phyloP scores from a whole-genome alignment of 1,139 yeast genomes.

The Hyphopichia khmerensis region DNA sequence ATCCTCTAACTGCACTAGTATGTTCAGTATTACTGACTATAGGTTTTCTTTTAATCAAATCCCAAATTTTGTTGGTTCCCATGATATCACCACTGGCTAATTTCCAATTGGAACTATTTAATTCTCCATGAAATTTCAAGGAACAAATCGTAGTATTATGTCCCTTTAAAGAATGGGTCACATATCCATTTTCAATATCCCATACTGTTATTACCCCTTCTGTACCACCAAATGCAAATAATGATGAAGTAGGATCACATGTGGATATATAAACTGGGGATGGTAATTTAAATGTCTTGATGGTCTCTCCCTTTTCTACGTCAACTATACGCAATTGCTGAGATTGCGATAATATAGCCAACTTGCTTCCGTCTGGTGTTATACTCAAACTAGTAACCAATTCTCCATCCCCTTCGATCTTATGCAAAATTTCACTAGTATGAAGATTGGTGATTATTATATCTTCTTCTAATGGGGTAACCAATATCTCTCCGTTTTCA shows the following conservation, averaged over 20 bases:
- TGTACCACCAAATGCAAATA: conserved; percentile 92
- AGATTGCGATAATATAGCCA: conserved; percentile 80
- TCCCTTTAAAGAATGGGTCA: conserved; percentile 89
- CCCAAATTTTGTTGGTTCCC: conserved; percentile 89
- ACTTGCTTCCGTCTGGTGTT: conserved; percentile 69
- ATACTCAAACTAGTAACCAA: conserved; percentile 69
- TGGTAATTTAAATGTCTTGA: conserved; percentile 56
- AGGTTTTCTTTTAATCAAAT: conserved; percentile 76
- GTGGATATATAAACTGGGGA: conserved; percentile 83
- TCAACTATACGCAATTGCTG: conserved; percentile 73
- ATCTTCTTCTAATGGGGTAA: conserved; percentile 79
- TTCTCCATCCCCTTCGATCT: conserved; percentile 85
- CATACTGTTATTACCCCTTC: conserved; percentile 92
- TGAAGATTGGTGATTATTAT: conserved; percentile 65
- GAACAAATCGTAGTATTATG: conserved; percentile 93
- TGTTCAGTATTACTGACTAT: conserved; percentile 69
- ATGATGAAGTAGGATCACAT: conserved; percentile 76
- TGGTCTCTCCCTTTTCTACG: conserved; percentile 43
- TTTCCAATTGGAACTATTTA: conserved; percentile 71
- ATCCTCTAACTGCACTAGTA: conserved; percentile 81
- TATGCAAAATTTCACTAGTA: conserved; percentile 58
- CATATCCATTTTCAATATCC: conserved; percentile 85
- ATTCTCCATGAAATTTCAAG: conserved; percentile 68
- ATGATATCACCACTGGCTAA: conserved; percentile 85
- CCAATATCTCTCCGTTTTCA: conserved; percentile 63